phyloP scores from a whole-genome alignment of 2,329 filamentous ascomycete species.

The Colletotrichum sp. region DNA sequence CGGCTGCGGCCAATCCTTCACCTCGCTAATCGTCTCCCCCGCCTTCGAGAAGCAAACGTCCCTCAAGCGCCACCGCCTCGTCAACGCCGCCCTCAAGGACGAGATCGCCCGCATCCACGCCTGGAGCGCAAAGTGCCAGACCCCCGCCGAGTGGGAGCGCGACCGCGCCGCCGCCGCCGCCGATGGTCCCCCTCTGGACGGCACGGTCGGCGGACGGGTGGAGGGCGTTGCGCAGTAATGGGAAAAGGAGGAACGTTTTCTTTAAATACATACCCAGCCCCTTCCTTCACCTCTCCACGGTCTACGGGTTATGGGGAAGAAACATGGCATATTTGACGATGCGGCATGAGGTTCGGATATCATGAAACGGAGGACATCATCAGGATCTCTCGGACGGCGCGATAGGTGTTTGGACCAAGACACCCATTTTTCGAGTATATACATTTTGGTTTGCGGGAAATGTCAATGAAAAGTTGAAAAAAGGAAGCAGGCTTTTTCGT shows the following conservation, averaged over 20 bases:
- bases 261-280: not conserved
- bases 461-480: not conserved
- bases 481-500: conserved; percentile 19
- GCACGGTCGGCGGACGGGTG: conserved; percentile 48
- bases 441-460: not conserved
- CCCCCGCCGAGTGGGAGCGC: conserved; percentile 85
- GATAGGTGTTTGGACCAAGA: not conserved
- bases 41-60: conserved; percentile 75
- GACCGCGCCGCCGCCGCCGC: conserved; percentile 47
- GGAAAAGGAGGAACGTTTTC: not conserved
- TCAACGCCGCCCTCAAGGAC: conserved; percentile 81
- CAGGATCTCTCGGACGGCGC: not conserved
- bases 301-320: not conserved
- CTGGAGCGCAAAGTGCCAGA: conserved; percentile 94
- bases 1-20: conserved; percentile 67
- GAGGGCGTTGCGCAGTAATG: conserved; percentile 34
- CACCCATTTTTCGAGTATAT: not conserved
- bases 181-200: conserved; percentile 44
- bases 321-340: not conserved
- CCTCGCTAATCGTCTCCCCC: conserved; percentile 65
- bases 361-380: not conserved
- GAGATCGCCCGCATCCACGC: conserved; percentile 93
- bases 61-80: conserved; percentile 84
- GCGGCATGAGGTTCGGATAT: not conserved
- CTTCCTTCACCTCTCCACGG: not conserved